These are phyloP conservation scores for Scleromitrula shiraiana DNA, from an alignment of 2,329 filamentous ascomycete species.

Conservation along the genomic window DNA sequence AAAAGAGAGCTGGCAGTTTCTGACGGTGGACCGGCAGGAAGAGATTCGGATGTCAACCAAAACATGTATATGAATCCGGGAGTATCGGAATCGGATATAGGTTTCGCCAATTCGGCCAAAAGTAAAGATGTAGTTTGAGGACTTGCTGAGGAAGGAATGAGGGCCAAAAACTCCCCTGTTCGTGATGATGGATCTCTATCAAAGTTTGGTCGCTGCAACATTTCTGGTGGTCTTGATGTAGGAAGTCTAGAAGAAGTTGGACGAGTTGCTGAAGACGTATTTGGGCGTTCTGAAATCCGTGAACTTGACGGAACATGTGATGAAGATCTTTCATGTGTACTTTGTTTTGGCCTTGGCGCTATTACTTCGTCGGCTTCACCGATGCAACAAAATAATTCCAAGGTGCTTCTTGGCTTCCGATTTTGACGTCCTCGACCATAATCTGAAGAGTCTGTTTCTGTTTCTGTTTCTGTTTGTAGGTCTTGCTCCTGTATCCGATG, in stretches of 20 bases:
- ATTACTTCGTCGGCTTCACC: constrained; percentile 21
- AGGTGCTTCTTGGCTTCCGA: constrained; percentile 17
- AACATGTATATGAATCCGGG: constrained; percentile 98
- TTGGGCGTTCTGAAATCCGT: neutral
- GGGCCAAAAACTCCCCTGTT: constrained; percentile 45
- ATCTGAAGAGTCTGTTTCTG: neutral
- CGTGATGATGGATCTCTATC: constrained; percentile 25
- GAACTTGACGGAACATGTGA: constrained; percentile 9
- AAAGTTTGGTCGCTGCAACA: constrained; percentile 19
- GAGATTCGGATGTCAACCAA: constrained; percentile 72
- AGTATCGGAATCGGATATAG: constrained; percentile 65
- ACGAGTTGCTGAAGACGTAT: constrained; percentile 7
- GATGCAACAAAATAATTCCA: constrained; percentile 26
- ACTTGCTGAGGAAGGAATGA: constrained; percentile 61
- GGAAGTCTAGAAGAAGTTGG: constrained; percentile 8
- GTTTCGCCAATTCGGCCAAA: constrained; percentile 69
- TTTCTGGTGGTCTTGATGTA: constrained; percentile 11
- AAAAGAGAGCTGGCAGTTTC: constrained; percentile 54
- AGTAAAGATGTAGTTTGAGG: constrained; percentile 63
- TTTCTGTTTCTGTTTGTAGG: neutral
- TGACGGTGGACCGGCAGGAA: constrained; percentile 44
- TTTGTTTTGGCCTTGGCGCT: constrained; percentile 22
- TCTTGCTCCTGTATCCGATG: neutral
- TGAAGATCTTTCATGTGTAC: constrained; percentile 10
- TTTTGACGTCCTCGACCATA: constrained; percentile 3